These are phyloP conservation scores for Neofusicoccum laricinum DNA, from an alignment of 2,329 filamentous ascomycete species.

Conservation along the genomic window DNA sequence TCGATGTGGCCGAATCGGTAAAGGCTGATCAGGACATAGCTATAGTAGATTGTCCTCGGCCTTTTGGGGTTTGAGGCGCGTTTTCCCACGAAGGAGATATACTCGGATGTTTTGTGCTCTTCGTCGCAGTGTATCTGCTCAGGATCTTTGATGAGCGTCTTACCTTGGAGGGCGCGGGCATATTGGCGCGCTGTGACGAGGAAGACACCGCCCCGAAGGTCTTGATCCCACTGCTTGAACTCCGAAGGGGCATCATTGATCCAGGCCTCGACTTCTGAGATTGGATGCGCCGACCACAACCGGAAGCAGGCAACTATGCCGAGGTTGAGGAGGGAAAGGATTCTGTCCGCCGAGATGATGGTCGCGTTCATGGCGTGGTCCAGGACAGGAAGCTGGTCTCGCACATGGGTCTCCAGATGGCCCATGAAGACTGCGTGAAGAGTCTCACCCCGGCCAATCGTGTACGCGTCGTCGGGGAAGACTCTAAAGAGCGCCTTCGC, in stretches of 20 bases:
- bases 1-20: conserved; percentile 43
- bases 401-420: conserved; percentile 64
- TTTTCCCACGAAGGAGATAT: conserved; percentile 51
- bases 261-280: conserved; percentile 66
- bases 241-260: conserved; percentile 72
- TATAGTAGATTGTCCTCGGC: conserved; percentile 66
- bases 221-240: conserved; percentile 67
- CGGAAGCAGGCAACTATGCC: conserved; percentile 65
- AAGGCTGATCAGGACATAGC: conserved; percentile 43
- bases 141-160: conserved; percentile 56
- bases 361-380: conserved; percentile 66
- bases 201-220: conserved; percentile 68
- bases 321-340: conserved; percentile 68
- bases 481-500: conserved; percentile 64
- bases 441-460: conserved; percentile 66
- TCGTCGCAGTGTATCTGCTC: conserved; percentile 63
- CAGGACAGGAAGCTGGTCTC: conserved; percentile 56
- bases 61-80: conserved; percentile 57
- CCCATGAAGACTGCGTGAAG: conserved; percentile 68
- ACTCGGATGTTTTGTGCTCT: conserved; percentile 60
- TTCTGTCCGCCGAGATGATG: conserved; percentile 65
- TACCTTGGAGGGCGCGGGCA: conserved; percentile 69
- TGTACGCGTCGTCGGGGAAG: conserved; percentile 61
- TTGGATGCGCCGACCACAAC: conserved; percentile 68
- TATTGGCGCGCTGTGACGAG: conserved; percentile 65